Base-by-base conservation (phyloP, 1,284 basidiomycete genomes). In the Ceratobasidium sp. region DNA sequence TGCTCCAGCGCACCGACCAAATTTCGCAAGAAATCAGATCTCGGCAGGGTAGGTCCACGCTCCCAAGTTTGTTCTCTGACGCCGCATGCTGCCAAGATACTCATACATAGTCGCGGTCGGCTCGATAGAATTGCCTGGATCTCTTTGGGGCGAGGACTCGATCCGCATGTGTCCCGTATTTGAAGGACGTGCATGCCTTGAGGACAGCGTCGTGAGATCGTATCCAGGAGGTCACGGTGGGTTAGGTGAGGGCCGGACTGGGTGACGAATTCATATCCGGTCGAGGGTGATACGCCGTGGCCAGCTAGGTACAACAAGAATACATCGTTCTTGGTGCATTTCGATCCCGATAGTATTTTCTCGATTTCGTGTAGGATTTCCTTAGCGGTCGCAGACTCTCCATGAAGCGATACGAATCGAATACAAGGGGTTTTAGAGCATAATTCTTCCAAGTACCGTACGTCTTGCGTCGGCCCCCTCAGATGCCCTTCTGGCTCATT, bases 291-390 rank as follows among this genome's bases (percentile, higher is more conserved):
- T 50, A 8, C 42, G 42, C 16, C 58, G 30, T 62, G 58, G 23
- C 58, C 58, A 2, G 58, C 44, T 1, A 62, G 30, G 23, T 62
- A 62, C 16, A 62, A 6, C 2, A 62, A 27, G 30, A 62, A 50
- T 21, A 62, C n/a, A n/a, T 33, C 42, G 29, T 46, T 29, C 3
- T 19, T 27, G 23, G n/a, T 8, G n/a, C 46, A 52, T 41, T 39
- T 19, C 23, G 27, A 5, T n/a, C n/a, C n/a, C n/a, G n/a, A n/a
- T n/a, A 50, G 6, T 50, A 8, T 47, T 36, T 36, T 19, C n/a
- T 41, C 13, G 23, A 50, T 14, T 3, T 21, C 2, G 13, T 25
- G 11, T 23, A 59, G 23, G 25, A 62, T 62, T 19, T 52, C 39
- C 6, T 23, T 21, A 5, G 7, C 9, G 14, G 46, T 62, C 2